Base-by-base conservation (phyloP, 441 rosid genomes). In the Capsella rubella region DNA sequence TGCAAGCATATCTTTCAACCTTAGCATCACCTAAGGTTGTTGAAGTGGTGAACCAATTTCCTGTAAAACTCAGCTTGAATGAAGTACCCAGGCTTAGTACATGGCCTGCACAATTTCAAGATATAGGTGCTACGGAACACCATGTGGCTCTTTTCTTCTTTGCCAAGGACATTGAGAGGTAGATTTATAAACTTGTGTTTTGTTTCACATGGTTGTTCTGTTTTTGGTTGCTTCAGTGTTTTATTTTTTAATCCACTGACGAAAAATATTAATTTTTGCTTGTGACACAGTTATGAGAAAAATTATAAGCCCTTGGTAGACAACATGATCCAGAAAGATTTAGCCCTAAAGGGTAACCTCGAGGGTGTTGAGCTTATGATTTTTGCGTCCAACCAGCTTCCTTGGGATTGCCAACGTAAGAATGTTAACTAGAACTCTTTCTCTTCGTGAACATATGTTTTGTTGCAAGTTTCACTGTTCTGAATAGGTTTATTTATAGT, bases 111-210 rank as follows among this genome's bases (percentile, higher is more conserved):
- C 97, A 90, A 81, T 96, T 96, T 83, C 84, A 80, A 70, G 84
- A 82, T 29, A 55, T 15, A 80, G 93, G 98, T 78, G 90, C 88
- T 57, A 83, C 79, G 71, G 99, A 93, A 78, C 88, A 89, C 71
- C 85, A 96, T 77, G 89, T 96, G 82, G 99, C 99, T 73, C 91
- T 96, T 39, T 96, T 89, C 90, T 90, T 96, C 71, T 96, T 93
- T 83, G 98, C 99, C 39, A 85, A 87, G 86, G 96, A 93, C 83
- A 75, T 79, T 21, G 96, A 87, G 76, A 92, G 98, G 99, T 92
- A 78, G 72, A 21, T 21, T 27, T 74, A 32, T 31, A 43, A 27
- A 45, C 12, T 31, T 62, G 37, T 53, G 25, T 28, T 67, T 31
- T 54, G 45, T 49, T 67, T 59, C 60, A 49, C 43, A 37, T 50